Evolutionary conservation across 2,329 filamentous ascomycete genomes (phyloP), one percentile per base, ranked within the genome.

Genomic region (Botrytis fragariae): DNA sequence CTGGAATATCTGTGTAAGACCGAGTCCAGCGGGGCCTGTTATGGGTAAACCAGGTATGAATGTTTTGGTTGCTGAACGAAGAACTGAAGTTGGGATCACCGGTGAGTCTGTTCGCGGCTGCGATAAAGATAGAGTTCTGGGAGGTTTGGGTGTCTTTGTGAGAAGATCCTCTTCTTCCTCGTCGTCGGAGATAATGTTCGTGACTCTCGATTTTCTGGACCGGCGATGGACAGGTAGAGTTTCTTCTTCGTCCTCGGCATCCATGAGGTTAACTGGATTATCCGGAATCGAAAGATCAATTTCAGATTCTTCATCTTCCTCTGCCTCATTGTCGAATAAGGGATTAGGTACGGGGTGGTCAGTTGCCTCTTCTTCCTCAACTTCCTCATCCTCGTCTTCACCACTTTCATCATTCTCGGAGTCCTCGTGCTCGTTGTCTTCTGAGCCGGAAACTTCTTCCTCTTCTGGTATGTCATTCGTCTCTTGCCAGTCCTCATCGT

Each of bases 1-100:
- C 8, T 92, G 93, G 80, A 97, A 98, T 75, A 96, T 95, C 79
- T 97, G 95, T 0, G 94, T 97, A 62, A 97, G 86, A 16, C 93
- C 92, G 60, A 97, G 83, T 4, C 89, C 90, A 51, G 89, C 89
- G 35, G 89, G 86, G 0, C 86, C 87, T 10, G 86, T 82, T 6
- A 91, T 85, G 3, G 90, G 88, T 32, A 93, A 83, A 1, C 90
- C 91, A 5, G 91, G 92, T 73, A 93, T 92, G 77, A 92, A 91
- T 0, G 85, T 87, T 82, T 92, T 92, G 74, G 87, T 90, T 3
- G 90, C 90, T 6, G 90, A 92, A 59, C 90, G 88, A n/a, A 92
- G 81, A 3, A 91, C 88, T 0, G 90, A 92, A 25, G 86, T 88
- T 5, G 90, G 91, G 20, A 84, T 83, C 75, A 74, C 51, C 76